Percentiles rank a stretch among this genome's conserved stretches.
Evolutionary conservation across 1,284 basidiomycete genomes (phyloP).

Genomic region (Ustilago trichophora): DNA sequence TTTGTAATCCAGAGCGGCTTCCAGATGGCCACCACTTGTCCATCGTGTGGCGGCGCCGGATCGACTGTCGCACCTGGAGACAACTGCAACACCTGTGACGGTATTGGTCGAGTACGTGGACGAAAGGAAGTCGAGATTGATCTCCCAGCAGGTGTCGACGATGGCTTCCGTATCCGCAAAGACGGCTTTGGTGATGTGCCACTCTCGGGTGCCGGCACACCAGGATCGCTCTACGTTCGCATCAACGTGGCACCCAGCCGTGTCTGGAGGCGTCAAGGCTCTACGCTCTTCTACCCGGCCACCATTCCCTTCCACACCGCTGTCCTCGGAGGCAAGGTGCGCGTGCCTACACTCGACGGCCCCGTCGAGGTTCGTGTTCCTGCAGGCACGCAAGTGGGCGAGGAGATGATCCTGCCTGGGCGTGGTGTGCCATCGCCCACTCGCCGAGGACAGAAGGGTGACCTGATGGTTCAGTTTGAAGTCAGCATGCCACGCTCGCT

Average conservation of each 20-base stretch:
- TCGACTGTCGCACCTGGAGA: conserved; percentile 80
- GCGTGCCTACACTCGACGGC: conserved; percentile 93
- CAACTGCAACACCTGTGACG: conserved; percentile 83
- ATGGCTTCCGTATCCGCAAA: conserved; percentile 91
- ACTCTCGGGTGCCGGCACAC: conserved; percentile 72
- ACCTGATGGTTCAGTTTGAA: conserved; percentile 88
- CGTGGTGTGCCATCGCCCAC: conserved; percentile 78
- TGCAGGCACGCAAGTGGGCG: conserved; percentile 91
- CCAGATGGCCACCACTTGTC: conserved; percentile 95
- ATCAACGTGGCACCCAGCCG: conserved; percentile 85
- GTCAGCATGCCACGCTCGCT: conserved; percentile 90
- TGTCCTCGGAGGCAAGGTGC: conserved; percentile 86
- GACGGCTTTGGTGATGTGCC: conserved; percentile 87
- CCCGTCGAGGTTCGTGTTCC: conserved; percentile 95
- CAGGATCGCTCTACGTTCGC: conserved; percentile 88
- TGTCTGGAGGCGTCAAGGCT: conserved; percentile 88
- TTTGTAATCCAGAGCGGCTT: conserved; percentile 94
- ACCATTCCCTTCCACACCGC: conserved; percentile 91
- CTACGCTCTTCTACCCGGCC: conserved; percentile 89
- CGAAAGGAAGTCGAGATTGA: conserved; percentile 83
- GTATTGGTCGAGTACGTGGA: conserved; percentile 85
- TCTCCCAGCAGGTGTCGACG: conserved; percentile 85
- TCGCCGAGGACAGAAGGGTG: conserved; percentile 75
- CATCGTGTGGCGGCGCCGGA: conserved; percentile 84
- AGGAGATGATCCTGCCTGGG: conserved; percentile 93